Base-by-base conservation (phyloP, 2,329 filamentous ascomycete species). In the Nemania bipapillata region DNA sequence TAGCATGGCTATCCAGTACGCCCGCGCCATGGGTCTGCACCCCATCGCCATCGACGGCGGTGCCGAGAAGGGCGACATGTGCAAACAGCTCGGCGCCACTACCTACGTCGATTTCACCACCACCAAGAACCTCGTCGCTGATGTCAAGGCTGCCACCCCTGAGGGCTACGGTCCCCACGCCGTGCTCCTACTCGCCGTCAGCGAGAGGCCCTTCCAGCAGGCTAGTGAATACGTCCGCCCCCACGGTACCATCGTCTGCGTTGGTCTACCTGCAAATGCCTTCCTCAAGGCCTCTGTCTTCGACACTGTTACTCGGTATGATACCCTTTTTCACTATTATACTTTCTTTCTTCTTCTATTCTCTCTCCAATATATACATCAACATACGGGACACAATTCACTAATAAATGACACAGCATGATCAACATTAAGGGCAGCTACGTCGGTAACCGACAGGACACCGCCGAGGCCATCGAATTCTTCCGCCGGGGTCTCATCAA, bases 171-270 rank as follows among this genome's bases (percentile, higher is more conserved):
- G 95, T 60, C 94, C 94, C 4, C 92, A 97, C 76, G 94, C 93
- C 45, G 94, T 95, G 70, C 85, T 97, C 73, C 86, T 97, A 52
- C 89, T 97, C 69, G 94, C 95, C 70, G 94, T 93, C 60, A 88
- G 86, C 75, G 94, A 97, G 87, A 93, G 91, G 85, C 95, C 95
- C 62, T 97, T 97, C 90, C 93, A 97, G 84, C 94, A 97, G 84
- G 95, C 95, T 49, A 90, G 92, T 55, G 90, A 88, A 81, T 97
- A 97, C 82, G 91, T 97, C 70, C 92, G 95, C 68, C 87, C 93
- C 64, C 89, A 90, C 69, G 95, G 95, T 68, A 87, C 89, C 45
- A 92, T 97, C 77, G 88, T 97, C 71, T 95, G 92, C 82, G 96
- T 98, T 77, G 95, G 94, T 77, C 85, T 97, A 28, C 95, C 95